Evolutionary conservation across 306 rosid species (phyloP), one percentile per base, ranked within the genome.

Genomic region (Comarum palustre): DNA sequence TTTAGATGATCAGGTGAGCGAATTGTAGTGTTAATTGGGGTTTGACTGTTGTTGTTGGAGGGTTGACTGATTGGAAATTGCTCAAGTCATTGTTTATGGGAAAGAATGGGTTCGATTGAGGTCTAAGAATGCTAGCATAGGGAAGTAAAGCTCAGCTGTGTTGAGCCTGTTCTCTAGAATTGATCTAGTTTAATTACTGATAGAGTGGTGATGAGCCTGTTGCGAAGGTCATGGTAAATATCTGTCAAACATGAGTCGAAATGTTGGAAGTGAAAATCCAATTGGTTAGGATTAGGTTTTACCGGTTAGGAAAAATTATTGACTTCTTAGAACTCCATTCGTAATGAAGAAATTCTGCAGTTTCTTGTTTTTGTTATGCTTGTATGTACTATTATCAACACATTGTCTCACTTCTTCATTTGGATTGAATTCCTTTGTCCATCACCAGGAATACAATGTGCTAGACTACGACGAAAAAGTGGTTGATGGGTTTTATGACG

Each of bases 401-500:
- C 17, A 0, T 8, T 73, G 24, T 43, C 22, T 51, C 51, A 69
- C 31, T 39, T 24, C 6, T 68, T 58, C 68, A 62, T 71, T 72
- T 83, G 50, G 68, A 32, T 77, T 81, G 61, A 5, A 57, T 82
- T 74, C 38, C 72, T 55, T 75, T 59, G 39, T 58, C 42, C 41
- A 64, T 77, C 65, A 63, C 22, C 83, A 94, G 99, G 99, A 94
- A 71, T 94, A 84, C 83, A 88, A 87, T 66, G 95, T 88, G 76
- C 91, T 94, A 75, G 99, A 90, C 85, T 91, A 94, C 54, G 97
- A 83, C 62, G 97, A 94, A 79, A 91, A 83, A 83, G 95, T 94
- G 68, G 83, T 91, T 32, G 91, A 94, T 79, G 99, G 99, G 71
- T 94, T 94, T 84, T 94, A 94, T 79, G 99, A 94, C 76, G 85